phyloP scores from a whole-genome alignment of 768 basidiomycete species.

The Boletus speciosus region DNA sequence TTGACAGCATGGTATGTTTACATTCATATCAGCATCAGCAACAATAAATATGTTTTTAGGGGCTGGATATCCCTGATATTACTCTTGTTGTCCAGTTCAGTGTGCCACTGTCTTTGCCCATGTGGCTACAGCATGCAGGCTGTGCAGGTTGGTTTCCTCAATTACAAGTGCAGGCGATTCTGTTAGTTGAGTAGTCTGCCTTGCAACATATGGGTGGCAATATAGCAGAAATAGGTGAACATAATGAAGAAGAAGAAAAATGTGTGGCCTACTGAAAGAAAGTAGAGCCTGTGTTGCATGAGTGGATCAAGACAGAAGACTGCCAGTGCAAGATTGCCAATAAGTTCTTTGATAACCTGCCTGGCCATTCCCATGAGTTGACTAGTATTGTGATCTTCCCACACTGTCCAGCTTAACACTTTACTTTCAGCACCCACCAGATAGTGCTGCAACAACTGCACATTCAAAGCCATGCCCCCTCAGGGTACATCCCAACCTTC shows the following conservation, averaged over 20 bases:
- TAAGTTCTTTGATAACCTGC: neutral
- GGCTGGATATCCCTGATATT: constrained; percentile 36
- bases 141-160: neutral
- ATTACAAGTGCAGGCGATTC: neutral
- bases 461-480: no score
- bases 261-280: neutral
- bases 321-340: neutral
- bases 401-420: no score
- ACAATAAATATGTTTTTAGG: constrained; percentile 24
- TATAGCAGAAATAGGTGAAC: neutral
- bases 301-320: neutral
- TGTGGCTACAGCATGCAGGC: neutral
- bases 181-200: neutral
- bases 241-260: neutral
- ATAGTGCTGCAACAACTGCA: no score
- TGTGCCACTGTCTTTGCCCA: neutral
- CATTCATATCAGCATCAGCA: no score
- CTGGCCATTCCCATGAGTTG: neutral
- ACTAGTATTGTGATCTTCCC: no score
- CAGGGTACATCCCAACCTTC: no score
- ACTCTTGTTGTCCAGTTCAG: constrained; percentile 36
- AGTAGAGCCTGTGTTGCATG: neutral
- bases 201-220: neutral
- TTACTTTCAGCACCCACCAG: no score
- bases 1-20: neutral